Conservation (phyloP, 2,329 filamentous ascomycete genomes). For the Verticillium klebahnii region DNA sequence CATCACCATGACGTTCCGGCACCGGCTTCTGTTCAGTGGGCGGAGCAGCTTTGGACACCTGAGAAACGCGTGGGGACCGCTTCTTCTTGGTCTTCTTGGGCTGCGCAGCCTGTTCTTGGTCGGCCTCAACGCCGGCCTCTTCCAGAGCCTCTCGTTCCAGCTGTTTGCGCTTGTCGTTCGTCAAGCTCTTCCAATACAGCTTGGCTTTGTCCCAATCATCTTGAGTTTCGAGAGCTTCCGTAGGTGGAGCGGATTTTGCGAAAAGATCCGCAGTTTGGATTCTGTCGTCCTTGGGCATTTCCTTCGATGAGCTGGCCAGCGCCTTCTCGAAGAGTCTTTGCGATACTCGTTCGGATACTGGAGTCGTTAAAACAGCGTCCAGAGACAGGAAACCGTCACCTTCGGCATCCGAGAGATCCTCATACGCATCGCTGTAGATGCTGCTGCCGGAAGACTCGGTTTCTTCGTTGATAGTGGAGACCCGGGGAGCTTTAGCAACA, state of each 20-base stretch:
- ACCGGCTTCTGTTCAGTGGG: neutral
- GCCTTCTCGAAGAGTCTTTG: constrained; percentile 11
- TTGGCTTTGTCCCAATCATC: constrained; percentile 66
- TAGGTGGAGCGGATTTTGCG: neutral
- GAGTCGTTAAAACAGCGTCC: constrained; percentile 52
- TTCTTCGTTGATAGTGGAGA: constrained; percentile 19
- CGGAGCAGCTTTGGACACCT: constrained; percentile 13
- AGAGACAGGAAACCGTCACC: constrained; percentile 67
- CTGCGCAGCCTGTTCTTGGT: constrained; percentile 30
- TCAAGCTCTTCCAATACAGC: constrained; percentile 65
- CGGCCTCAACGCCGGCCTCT: constrained; percentile 44
- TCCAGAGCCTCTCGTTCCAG: constrained; percentile 54
- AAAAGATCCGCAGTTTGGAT: neutral
- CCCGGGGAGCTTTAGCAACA: neutral
- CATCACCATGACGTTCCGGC: constrained; percentile 4
- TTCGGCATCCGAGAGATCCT: constrained; percentile 63
- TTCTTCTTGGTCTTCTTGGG: constrained; percentile 24
- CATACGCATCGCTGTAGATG: constrained; percentile 73
- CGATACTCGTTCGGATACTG: constrained; percentile 13
- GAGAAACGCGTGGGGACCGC: constrained; percentile 20
- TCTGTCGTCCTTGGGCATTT: neutral
- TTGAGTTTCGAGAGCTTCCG: neutral
- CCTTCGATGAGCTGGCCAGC: neutral
- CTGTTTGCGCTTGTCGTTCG: constrained; percentile 56
- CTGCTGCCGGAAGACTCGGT: constrained; percentile 46